Evolutionary conservation across 441 rosid species (phyloP).

Genomic region (Aleurites moluccanus): DNA sequence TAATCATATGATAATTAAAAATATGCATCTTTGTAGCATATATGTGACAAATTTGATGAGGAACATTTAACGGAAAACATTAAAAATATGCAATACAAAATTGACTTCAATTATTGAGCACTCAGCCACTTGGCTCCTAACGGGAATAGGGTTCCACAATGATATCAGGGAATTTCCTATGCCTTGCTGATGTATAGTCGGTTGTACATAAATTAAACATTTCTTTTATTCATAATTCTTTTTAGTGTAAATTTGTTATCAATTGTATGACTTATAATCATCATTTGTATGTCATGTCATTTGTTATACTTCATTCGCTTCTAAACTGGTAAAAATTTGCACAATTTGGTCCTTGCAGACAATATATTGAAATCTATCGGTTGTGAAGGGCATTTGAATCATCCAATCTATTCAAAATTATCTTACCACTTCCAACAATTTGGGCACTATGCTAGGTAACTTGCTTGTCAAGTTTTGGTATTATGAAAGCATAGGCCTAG

Average conservation of each 20-base stretch:
- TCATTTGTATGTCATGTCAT: neutral
- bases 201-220: neutral
- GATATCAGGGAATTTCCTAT: neutral
- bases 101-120: neutral
- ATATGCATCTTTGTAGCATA: neutral
- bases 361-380: constrained; percentile 51
- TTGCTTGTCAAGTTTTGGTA: constrained; percentile 10
- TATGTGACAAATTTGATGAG: neutral
- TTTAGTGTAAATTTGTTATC: neutral
- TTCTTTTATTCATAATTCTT: neutral
- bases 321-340: constrained; percentile 14
- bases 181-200: neutral
- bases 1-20: neutral
- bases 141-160: neutral
- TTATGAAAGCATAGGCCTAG: neutral
- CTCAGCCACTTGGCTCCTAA: neutral
- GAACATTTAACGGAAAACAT: neutral
- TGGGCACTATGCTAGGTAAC: constrained; percentile 64
- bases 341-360: constrained; percentile 41
- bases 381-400: constrained; percentile 37
- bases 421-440: constrained; percentile 64
- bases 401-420: constrained; percentile 43
- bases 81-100: neutral
- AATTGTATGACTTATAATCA: neutral
- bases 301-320: constrained; percentile 1